Conservation (phyloP, 257 asterid genomes). For the Leptodermis oblonga region DNA sequence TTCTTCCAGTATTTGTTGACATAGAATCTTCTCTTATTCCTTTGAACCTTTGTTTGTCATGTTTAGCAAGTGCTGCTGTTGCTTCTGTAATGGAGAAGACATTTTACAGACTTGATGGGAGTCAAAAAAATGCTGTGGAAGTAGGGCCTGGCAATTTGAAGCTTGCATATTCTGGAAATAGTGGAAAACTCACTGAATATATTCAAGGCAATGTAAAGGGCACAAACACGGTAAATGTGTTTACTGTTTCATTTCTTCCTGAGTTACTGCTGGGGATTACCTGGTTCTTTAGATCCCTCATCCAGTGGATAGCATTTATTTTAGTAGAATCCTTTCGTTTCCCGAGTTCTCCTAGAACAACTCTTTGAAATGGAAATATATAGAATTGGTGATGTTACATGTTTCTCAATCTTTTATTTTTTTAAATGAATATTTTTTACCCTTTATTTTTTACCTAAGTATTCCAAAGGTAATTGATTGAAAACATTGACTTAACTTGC, state of each 20-base stretch:
- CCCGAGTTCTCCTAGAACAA: neutral
- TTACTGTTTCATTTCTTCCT: neutral
- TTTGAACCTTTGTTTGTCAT: neutral
- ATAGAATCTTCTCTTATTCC: neutral
- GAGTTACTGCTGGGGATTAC: neutral
- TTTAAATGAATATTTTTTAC: neutral
- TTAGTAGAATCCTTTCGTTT: neutral
- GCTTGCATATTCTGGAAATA: conserved; percentile 61
- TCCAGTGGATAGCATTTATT: neutral
- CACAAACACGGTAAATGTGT: conserved; percentile 47
- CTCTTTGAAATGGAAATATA: neutral
- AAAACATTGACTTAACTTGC: neutral
- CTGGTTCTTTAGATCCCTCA: neutral
- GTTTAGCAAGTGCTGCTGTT: conserved; percentile 39
- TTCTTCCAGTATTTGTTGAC: conserved; percentile 2
- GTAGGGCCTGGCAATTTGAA: conserved; percentile 81
- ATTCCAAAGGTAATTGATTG: neutral
- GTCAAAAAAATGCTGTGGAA: conserved; percentile 47
- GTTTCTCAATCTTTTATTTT: neutral
- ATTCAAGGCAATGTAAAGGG: conserved; percentile 53
- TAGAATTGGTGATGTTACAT: neutral
- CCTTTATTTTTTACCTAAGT: neutral
- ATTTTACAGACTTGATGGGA: conserved; percentile 30
- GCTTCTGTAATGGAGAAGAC: conserved; percentile 32
- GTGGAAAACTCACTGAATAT: conserved; percentile 62